Percentiles rank a stretch among this genome's conserved stretches.
Evolutionary conservation across 371 early-diverging fungal species (phyloP).

Genomic region (Smittium culicis): DNA sequence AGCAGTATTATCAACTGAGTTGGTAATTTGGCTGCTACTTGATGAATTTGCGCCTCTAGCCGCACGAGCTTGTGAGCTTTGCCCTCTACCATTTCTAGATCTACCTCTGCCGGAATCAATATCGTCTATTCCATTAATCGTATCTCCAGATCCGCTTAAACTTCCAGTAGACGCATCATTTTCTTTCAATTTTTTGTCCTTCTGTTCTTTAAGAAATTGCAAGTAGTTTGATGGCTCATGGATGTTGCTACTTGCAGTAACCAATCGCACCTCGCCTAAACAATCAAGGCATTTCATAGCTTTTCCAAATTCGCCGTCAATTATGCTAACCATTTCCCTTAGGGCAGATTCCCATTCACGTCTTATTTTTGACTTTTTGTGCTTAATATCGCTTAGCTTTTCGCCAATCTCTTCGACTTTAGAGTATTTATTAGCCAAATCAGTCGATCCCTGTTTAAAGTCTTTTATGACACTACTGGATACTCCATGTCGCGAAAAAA

Average conservation of each 20-base stretch:
- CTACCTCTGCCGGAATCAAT: not conserved
- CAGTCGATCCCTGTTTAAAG: conserved; percentile 41
- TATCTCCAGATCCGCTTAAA: not conserved
- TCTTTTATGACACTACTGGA: conserved; percentile 36
- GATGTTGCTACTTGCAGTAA: conserved; percentile 15
- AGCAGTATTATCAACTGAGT: not conserved
- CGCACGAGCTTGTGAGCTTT: not conserved
- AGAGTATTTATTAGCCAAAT: conserved; percentile 29
- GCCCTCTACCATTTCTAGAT: not conserved
- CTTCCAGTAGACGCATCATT: not conserved
- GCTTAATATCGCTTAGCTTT: conserved; percentile 11
- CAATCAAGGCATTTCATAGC: conserved; percentile 79
- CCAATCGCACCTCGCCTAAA: conserved; percentile 67
- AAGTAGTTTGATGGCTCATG: conserved; percentile 11
- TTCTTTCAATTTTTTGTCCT: not conserved
- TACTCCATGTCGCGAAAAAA: conserved; percentile 24
- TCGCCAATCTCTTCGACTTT: conserved; percentile 12
- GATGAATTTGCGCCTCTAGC: conserved; percentile 11
- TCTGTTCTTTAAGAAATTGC: conserved; percentile 1
- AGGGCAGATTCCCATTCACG: conserved; percentile 56
- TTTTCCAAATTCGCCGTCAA: conserved; percentile 52
- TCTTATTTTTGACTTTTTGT: conserved; percentile 23
- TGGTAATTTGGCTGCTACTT: not conserved
- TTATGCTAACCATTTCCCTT: conserved; percentile 36
- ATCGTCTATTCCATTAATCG: not conserved